Evolutionary conservation across 2,329 filamentous ascomycete genomes (phyloP), one percentile per base, ranked within the genome.

Genomic region (Cercospora beticola): DNA sequence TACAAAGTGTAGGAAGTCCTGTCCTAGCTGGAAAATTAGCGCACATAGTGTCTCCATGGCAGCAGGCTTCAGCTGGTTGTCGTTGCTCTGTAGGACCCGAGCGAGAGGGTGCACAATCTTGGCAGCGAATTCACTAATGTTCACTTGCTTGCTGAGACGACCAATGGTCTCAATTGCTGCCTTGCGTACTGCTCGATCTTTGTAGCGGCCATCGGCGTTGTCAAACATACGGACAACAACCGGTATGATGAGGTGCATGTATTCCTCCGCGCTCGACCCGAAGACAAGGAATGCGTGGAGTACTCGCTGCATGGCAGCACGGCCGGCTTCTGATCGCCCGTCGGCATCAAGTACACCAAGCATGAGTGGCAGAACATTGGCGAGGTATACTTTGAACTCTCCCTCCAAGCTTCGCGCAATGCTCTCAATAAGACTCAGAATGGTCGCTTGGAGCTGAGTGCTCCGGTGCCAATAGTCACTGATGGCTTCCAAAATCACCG

Each of bases 191-290:
- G 90, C 90, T 1, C 87, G 83, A n/a, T 75, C 74, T n/a, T 75
- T 72, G 46, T 70, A 71, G 23, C 76, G 73, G 10, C 74, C 77
- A 36, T 74, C 72, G 6, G 68, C 64, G 76, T 93, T 96, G 78
- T 99, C 94, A 76, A 99, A 98, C 60, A 97, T 91, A 56, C 91
- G 89, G 8, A 99, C 94, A 76, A 99, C 93, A 40, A 97, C 93
- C 0, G 95, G 95, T 62, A 99, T 92, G 73, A 99, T 98, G 63
- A 99, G 85, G 78, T 99, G 95, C 95, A 99, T 99, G 79, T 99
- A 99, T 79, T 99, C 95, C 78, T 99, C 95, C 10, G 92, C 92
- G 76, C 94, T 98, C 0, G 94, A 90, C 0, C 96, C 96, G 78
- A 99, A 99, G 0, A 99, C 92, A 30, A 99, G 83, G 79, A 99